Conservation (phyloP, 1,139 yeast genomes). For the Pneumocystis oryctolagi region DNA sequence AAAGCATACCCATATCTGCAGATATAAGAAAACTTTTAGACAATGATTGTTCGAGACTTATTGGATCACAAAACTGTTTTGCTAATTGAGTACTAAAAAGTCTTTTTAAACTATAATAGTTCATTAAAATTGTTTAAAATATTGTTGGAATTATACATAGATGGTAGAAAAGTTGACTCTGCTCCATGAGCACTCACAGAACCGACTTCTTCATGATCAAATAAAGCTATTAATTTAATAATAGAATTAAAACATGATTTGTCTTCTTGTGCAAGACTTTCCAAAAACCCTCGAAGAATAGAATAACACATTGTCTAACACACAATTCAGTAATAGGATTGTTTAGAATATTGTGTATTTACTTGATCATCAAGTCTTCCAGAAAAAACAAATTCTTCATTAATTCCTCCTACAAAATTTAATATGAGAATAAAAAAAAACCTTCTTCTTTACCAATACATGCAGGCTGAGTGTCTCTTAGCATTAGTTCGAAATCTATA, state of each 20-base stretch:
- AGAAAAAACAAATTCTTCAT: conserved; percentile 80
- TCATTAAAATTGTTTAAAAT: not conserved
- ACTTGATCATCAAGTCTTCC: conserved; percentile 79
- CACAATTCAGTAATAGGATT: conserved; percentile 32
- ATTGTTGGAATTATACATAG: conserved; percentile 22
- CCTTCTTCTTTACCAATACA: conserved; percentile 19
- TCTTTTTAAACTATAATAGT: conserved; percentile 7
- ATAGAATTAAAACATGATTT: conserved; percentile 22
- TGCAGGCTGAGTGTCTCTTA: conserved; percentile 73
- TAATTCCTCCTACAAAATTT: conserved; percentile 55
- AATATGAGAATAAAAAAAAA: not conserved
- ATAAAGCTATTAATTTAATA: conserved; percentile 59
- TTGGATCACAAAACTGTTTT: conserved; percentile 16
- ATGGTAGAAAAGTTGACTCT: conserved; percentile 75
- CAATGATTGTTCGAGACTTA: conserved; percentile 44
- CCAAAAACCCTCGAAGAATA: not conserved
- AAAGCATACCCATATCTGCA: conserved; percentile 49
- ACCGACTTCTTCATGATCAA: conserved; percentile 94
- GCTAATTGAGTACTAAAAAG: not conserved
- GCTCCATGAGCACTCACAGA: conserved; percentile 94
- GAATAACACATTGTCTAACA: not conserved
- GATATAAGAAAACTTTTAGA: conserved; percentile 79
- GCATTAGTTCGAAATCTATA: conserved; percentile 81
- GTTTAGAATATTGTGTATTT: not conserved
- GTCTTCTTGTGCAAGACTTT: conserved; percentile 10